phyloP scores from a whole-genome alignment of 495 filamentous ascomycete species.

The Thermothielavioides terrestris region DNA sequence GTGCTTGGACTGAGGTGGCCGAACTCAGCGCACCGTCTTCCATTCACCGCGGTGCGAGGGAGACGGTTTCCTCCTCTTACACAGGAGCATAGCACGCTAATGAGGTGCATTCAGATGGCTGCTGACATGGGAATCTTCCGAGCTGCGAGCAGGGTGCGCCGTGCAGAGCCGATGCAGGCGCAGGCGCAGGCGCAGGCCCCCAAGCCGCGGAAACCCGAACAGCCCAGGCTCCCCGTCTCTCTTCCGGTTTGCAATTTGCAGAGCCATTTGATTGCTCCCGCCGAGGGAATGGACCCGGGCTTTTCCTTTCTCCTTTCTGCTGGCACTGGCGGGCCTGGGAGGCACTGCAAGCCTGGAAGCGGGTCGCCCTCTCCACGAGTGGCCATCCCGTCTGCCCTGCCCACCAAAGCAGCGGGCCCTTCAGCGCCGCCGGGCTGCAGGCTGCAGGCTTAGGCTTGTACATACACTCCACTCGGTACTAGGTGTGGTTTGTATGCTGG shows the following conservation, averaged over 20 bases:
- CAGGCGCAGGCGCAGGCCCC: not conserved
- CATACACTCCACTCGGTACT: too few species aligned
- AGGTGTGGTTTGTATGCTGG: not conserved
- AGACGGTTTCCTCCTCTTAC: not conserved
- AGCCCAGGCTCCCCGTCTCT: not conserved
- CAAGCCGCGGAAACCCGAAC: slow-evolving; percentile 2
- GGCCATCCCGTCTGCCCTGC: too few species aligned
- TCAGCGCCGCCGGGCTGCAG: too few species aligned
- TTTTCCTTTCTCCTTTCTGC: not conserved
- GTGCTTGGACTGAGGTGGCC: too few species aligned
- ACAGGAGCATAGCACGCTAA: too few species aligned
- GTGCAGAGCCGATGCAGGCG: not conserved
- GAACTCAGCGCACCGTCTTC: not conserved
- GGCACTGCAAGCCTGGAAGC: too few species aligned
- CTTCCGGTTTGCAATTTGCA: not conserved
- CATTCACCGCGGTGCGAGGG: slow-evolving; percentile 8
- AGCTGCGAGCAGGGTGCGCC: not conserved
- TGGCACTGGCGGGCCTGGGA: too few species aligned
- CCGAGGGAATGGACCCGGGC: not conserved
- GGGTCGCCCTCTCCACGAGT: too few species aligned
- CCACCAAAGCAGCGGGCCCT: too few species aligned
- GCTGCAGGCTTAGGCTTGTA: too few species aligned
- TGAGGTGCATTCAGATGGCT: too few species aligned
- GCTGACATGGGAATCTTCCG: slow-evolving; percentile 5
- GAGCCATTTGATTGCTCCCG: too few species aligned